Base-by-base conservation (phyloP, 441 rosid genomes). In the Corymbia citriodora region DNA sequence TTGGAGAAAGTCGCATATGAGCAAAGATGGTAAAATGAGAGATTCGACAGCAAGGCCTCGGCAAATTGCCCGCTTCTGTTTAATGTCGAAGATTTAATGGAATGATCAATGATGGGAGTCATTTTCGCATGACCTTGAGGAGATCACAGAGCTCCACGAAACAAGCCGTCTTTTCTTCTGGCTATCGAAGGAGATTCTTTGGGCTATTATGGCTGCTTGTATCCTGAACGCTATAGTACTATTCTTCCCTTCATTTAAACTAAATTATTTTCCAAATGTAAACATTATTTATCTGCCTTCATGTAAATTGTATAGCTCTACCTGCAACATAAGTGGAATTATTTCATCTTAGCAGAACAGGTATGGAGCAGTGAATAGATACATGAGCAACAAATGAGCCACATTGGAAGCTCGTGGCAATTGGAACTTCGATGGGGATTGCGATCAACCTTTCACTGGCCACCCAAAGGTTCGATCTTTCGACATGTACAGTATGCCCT, bases 131-230 rank as follows among this genome's bases (percentile, higher is more conserved):
- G 40, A 65, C 14, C 33, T 65, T 65, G 72, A 14, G 36, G 72
- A n/a, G 36, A 65, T n/a, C 72, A 65, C 19, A 65, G 72, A 65
- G 72, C 36, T 63, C 8, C 31, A 61, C n/a, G 68, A 61, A 61
- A 6, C 16, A 89, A 54, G 70, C 90, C 87, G 36, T 72, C 61
- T 18, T 72, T 72, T 36, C 90, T 89, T 57, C 90, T 54, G 7
- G 90, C 87, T 18, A 36, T 72, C 27, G 90, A 89, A 40, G 87
- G 90, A 52, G 87, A 89, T 14, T 31, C 90, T 68, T 68, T 50
- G 45, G 52, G 90, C 90, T n/a, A 45, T 89, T 63, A 11, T 54
- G 88, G 90, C 88, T 31, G 90, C 90, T 55, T 89, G 10, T 63
- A 7, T 81, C 68, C 68, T 89, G 31, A 89, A 81, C 87, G 31